Evolutionary conservation across 495 filamentous ascomycete species (phyloP).

Genomic region (Endocarpon pusillum): DNA sequence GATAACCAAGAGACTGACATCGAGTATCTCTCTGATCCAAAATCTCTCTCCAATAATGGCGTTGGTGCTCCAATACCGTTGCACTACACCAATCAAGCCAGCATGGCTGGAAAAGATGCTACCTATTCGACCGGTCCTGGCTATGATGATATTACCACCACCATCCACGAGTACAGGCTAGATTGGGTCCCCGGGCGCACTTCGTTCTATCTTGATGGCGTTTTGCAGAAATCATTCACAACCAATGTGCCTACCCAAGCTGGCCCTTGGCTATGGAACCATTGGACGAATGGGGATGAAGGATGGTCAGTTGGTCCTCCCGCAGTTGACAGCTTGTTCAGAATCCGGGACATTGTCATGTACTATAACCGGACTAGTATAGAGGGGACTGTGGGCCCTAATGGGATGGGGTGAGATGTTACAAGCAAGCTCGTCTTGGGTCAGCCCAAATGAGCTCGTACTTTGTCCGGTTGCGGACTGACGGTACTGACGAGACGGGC

Average conservation of each 20-base stretch:
- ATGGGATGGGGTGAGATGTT: no score
- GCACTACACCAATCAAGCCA: constrained; percentile 11
- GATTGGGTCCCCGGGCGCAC: constrained; percentile 10
- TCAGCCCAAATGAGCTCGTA: no score
- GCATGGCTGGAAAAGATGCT: not conserved
- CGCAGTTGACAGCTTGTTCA: constrained; percentile 6
- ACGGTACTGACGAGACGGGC: no score
- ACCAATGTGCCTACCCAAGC: constrained; percentile 10
- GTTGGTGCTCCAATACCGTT: no score
- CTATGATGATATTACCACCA: constrained; percentile 4
- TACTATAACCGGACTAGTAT: constrained; percentile 10
- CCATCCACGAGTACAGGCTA: constrained; percentile 10
- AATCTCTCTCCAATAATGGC: constrained; percentile 1
- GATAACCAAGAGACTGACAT: constrained; percentile 11
- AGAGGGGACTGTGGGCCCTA: no score
- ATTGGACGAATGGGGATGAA: constrained; percentile 13
- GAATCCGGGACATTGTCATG: constrained; percentile 11
- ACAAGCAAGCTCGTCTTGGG: no score
- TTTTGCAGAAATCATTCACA: constrained; percentile 5
- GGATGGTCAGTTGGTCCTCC: constrained; percentile 10
- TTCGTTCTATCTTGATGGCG: constrained; percentile 8
- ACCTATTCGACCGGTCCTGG: constrained; percentile 2
- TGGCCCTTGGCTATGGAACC: constrained; percentile 13
- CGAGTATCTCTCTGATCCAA: constrained; percentile 7
- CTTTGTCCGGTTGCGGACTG: no score